phyloP scores from a whole-genome alignment of 2,329 filamentous ascomycete species.

The Ceratocystis lukuohia region DNA sequence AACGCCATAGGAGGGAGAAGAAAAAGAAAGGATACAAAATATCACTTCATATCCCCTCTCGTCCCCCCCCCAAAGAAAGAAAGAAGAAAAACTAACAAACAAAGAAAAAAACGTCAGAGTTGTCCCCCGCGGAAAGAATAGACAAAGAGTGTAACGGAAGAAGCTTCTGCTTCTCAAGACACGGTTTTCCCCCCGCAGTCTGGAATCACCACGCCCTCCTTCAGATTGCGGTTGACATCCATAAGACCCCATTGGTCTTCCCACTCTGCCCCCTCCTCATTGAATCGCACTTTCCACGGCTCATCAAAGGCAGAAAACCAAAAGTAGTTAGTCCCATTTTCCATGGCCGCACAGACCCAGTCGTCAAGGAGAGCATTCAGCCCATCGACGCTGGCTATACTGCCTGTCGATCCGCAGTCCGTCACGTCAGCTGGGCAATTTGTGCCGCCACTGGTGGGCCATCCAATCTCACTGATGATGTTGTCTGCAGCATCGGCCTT shows the following conservation, averaged over 20 bases:
- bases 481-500: slow-evolving; percentile 51
- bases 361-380: slow-evolving; percentile 76
- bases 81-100: no score
- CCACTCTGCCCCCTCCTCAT: slow-evolving; percentile 59
- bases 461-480: slow-evolving; percentile 82
- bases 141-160: no score
- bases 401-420: slow-evolving; percentile 45
- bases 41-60: no score
- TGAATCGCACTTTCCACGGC: slow-evolving; percentile 76
- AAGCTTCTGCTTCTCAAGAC: slow-evolving; percentile 20
- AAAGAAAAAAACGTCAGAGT: no score
- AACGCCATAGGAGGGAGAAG: no score
- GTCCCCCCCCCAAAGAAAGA: no score
- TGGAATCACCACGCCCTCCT: slow-evolving; percentile 71
- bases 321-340: slow-evolving; percentile 82
- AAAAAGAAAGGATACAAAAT: no score
- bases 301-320: slow-evolving; percentile 98
- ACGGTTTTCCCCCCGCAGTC: slow-evolving; percentile 68
- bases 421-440: slow-evolving; percentile 43
- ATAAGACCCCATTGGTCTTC: slow-evolving; percentile 94
- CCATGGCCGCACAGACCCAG: slow-evolving; percentile 70
- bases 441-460: slow-evolving; percentile 73
- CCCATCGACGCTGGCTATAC: slow-evolving; percentile 64
- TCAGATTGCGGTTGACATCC: slow-evolving; percentile 72
- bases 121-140: no score